Evolutionary conservation across 2,329 filamentous ascomycete species (phyloP).

Genomic region (Bipolaris victoriae): DNA sequence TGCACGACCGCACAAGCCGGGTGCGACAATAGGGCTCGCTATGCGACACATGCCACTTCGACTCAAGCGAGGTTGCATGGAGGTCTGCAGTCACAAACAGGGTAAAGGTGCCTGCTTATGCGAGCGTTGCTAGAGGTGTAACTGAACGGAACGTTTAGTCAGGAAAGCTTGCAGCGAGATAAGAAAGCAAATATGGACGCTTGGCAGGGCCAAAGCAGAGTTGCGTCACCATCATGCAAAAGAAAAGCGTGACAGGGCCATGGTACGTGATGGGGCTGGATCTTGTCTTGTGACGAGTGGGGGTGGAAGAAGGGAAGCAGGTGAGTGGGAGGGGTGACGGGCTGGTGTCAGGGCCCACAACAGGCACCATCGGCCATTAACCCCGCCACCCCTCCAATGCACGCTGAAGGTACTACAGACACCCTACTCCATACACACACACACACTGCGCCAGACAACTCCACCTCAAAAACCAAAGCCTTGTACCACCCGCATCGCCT

Average conservation of each 20-base stretch:
- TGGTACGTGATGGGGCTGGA: background rate
- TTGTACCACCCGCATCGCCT: background rate
- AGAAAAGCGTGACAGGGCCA: background rate
- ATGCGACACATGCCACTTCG: background rate
- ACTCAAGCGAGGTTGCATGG: background rate
- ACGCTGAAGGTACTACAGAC: slow-evolving; percentile 2
- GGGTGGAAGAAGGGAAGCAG: background rate
- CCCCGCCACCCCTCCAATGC: slow-evolving; percentile 6
- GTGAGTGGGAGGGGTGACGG: slow-evolving; percentile 11
- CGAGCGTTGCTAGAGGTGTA: background rate
- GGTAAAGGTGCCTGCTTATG: background rate
- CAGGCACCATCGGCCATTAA: slow-evolving; percentile 12
- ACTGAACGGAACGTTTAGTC: background rate
- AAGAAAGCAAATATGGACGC: background rate
- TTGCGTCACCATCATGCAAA: background rate
- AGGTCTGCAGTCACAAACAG: background rate
- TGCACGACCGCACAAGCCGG: background rate
- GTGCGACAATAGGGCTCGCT: background rate
- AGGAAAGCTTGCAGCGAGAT: background rate
- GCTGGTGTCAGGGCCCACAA: slow-evolving; percentile 7
- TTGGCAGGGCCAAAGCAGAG: background rate
- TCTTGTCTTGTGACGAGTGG: slow-evolving; percentile 5
- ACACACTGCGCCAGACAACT: background rate
- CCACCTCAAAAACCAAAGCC: background rate
- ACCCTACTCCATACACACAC: slow-evolving; percentile 1